Evolutionary conservation across 2,329 filamentous ascomycete genomes (phyloP).

Genomic region (Beauveria medogensis): DNA sequence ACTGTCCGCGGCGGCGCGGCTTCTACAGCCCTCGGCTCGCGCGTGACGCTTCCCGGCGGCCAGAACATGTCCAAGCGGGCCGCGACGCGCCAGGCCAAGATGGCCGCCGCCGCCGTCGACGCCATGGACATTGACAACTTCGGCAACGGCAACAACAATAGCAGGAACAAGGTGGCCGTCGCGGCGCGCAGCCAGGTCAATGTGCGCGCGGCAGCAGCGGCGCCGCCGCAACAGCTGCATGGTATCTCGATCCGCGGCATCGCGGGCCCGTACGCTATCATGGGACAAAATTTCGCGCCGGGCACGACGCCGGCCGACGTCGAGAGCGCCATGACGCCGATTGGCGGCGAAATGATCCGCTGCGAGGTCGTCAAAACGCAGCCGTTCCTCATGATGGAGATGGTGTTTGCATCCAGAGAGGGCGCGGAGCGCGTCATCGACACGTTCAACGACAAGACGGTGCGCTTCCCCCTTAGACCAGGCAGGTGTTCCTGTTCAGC

Average conservation of each 20-base stretch:
- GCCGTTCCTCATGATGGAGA: slow-evolving; percentile 70
- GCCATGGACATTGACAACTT: slow-evolving; percentile 26
- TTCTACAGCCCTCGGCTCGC: slow-evolving; percentile 36
- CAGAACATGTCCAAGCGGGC: slow-evolving; percentile 17
- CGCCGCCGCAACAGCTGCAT: slow-evolving; percentile 15
- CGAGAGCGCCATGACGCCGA: slow-evolving; percentile 68
- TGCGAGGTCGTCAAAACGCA: slow-evolving; percentile 60
- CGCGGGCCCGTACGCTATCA: slow-evolving; percentile 62
- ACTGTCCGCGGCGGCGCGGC: slow-evolving; percentile 27
- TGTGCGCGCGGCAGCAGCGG: slow-evolving; percentile 16
- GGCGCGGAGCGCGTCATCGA: slow-evolving; percentile 67
- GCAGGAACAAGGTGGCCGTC: slow-evolving; percentile 10
- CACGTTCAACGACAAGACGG: slow-evolving; percentile 72
- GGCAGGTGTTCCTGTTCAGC: neutral
- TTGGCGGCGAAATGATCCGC: slow-evolving; percentile 60
- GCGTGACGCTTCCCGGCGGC: slow-evolving; percentile 36
- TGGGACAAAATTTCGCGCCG: slow-evolving; percentile 74
- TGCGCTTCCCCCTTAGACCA: slow-evolving; percentile 28
- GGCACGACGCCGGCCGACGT: slow-evolving; percentile 78
- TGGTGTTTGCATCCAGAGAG: slow-evolving; percentile 63
- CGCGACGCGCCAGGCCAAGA: slow-evolving; percentile 25
- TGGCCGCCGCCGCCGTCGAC: slow-evolving; percentile 37
- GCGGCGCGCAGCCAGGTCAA: slow-evolving; percentile 15
- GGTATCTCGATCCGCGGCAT: slow-evolving; percentile 67
- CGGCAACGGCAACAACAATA: slow-evolving; percentile 17